Evolutionary conservation across 2,329 filamentous ascomycete species (phyloP), one percentile per base, ranked within the genome.

Genomic region (Scolecobasidium constrictum): DNA sequence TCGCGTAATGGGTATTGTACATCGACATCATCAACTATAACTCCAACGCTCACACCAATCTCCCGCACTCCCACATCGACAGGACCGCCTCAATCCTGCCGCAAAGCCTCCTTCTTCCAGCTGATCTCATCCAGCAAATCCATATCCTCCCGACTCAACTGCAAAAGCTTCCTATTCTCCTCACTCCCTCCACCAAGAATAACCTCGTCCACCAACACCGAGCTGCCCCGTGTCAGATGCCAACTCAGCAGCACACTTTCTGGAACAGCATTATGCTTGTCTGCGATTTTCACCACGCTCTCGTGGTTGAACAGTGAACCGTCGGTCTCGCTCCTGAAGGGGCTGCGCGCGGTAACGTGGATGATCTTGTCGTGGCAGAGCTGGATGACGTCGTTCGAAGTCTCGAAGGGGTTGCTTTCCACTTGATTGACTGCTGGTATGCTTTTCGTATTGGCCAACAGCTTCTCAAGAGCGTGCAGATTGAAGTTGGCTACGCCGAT

Each of bases 361-460:
- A 87, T 84, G 45, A 75, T 75, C 61, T 82, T 80, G 46, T 70
- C 65, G 46, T 72, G 72, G 69, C 79, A 85, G 52, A 77, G 72
- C 48, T 83, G 74, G 47, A 82, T 75, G 47, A 86, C 75, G 48
- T 85, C 78, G 52, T 83, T 72, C 64, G 86, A 81, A 2, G 80
- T 80, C 9, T 83, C 72, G 5, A 71, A 71, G 13, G 81, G 81
- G 66, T 83, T 78, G 67, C 83, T 83, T 62, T 85, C 81, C 55
- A 84, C 83, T 65, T 84, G 79, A 65, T 83, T 83, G 55, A 77
- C 73, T 45, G 77, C 78, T 4, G 79, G 79, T 6, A 76, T 63
- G 50, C 84, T 70, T 35, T 78, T 80, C 50, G 77, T 77, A 0
- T 74, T 72, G 63, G 15, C 26, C 18, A 12, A 56, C 4, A 44